phyloP scores from a whole-genome alignment of 1,284 basidiomycete species.

The Cryptococcus hybrid region DNA sequence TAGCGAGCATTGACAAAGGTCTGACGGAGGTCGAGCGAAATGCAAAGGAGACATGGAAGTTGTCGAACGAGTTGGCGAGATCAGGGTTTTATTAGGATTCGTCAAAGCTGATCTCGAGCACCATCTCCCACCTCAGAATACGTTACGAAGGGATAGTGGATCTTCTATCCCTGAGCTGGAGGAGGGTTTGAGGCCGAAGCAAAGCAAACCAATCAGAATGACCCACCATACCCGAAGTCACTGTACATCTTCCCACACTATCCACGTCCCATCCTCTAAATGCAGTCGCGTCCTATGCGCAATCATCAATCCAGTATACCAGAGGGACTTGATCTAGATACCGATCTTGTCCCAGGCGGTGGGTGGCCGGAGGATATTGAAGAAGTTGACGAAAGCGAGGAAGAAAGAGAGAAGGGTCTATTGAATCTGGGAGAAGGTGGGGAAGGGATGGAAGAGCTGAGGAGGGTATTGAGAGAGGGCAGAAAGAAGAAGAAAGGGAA shows the following conservation, averaged over 20 bases:
- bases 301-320: constrained; percentile 75
- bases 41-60: constrained; percentile 70
- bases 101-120: constrained; percentile 72
- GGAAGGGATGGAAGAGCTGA: constrained; percentile 49
- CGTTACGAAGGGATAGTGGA: not conserved
- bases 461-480: constrained; percentile 45
- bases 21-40: constrained; percentile 58
- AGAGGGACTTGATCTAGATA: constrained; percentile 78
- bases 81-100: constrained; percentile 73
- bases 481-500: constrained; percentile 49
- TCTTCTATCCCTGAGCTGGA: constrained; percentile 39
- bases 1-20: constrained; percentile 60
- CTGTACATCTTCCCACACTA: constrained; percentile 82
- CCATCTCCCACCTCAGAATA: constrained; percentile 49
- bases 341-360: constrained; percentile 67
- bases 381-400: constrained; percentile 23
- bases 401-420: constrained; percentile 33
- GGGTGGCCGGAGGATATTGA: constrained; percentile 25
- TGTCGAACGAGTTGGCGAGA: constrained; percentile 86
- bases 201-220: constrained; percentile 2
- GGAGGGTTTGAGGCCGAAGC: constrained; percentile 37
- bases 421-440: constrained; percentile 40
- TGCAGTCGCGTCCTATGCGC: constrained; percentile 75
- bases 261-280: constrained; percentile 80
- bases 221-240: constrained; percentile 68